These are phyloP conservation scores for Apiotrichum akiyoshidainum DNA, from an alignment of 1,284 basidiomycete species.

Conservation along the genomic window DNA sequence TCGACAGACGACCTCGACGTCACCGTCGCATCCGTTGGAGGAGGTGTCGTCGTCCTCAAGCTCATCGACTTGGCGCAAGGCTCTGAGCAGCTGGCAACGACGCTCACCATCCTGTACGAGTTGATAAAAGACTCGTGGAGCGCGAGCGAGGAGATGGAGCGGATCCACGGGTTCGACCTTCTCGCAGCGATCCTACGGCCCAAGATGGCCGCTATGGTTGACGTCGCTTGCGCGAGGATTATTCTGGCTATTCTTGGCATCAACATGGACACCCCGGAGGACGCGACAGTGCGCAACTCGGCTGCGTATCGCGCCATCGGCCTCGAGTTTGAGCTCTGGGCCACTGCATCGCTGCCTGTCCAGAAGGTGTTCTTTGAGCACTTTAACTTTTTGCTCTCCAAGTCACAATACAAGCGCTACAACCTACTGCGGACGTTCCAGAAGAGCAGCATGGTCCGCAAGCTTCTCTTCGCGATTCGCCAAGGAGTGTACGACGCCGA, in stretches of 20 bases:
- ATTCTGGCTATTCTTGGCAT: constrained; percentile 80
- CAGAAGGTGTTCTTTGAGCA: constrained; percentile 72
- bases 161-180: constrained; percentile 80
- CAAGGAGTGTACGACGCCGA: constrained; percentile 67
- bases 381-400: constrained; percentile 67
- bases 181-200: constrained; percentile 68
- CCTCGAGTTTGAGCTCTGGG: constrained; percentile 89
- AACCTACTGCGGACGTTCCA: constrained; percentile 64
- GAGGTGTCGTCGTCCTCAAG: constrained; percentile 69
- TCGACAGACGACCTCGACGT: constrained; percentile 67
- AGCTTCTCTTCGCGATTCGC: constrained; percentile 74
- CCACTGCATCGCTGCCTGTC: constrained; percentile 64
- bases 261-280: constrained; percentile 76
- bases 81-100: constrained; percentile 66
- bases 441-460: constrained; percentile 69
- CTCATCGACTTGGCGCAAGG: constrained; percentile 76
- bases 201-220: constrained; percentile 69
- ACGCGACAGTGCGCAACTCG: constrained; percentile 74
- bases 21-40: constrained; percentile 78
- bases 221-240: constrained; percentile 69
- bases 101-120: constrained; percentile 70
- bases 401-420: constrained; percentile 69
- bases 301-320: constrained; percentile 78
- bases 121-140: constrained; percentile 80
- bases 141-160: constrained; percentile 87